These are phyloP conservation scores for Rhizophlyctis rosea DNA, from an alignment of 192 early-diverging fungal species.

Conservation along the genomic window DNA sequence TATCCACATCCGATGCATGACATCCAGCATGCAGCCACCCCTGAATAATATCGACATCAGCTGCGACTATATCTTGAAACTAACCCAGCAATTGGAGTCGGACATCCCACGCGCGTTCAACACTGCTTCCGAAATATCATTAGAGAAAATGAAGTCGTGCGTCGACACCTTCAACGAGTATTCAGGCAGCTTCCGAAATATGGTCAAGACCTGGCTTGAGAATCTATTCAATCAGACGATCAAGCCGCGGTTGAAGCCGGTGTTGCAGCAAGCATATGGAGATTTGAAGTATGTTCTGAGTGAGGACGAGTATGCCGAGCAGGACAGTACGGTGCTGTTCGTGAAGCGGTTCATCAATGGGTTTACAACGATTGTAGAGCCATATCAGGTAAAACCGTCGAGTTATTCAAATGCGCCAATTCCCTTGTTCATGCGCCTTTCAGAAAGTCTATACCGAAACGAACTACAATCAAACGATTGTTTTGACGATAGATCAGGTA, in stretches of 20 bases:
- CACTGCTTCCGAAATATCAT: slow-evolving; percentile 41
- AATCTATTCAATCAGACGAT: slow-evolving; percentile 77
- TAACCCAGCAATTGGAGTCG: slow-evolving; percentile 62
- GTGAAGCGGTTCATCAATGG: slow-evolving; percentile 75
- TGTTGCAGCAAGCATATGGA: slow-evolving; percentile 77
- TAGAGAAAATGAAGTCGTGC: slow-evolving; percentile 54
- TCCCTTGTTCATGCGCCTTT: slow-evolving; percentile 5
- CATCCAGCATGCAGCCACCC: slow-evolving; percentile 61
- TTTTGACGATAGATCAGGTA: slow-evolving; percentile 64
- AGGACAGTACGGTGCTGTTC: slow-evolving; percentile 68
- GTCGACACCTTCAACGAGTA: slow-evolving; percentile 57
- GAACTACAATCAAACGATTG: slow-evolving; percentile 69
- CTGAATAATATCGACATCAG: slow-evolving; percentile 90
- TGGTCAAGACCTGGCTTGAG: slow-evolving; percentile 72
- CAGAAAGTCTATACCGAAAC: slow-evolving; percentile 59
- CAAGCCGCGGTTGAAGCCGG: slow-evolving; percentile 72
- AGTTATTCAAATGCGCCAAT: not conserved
- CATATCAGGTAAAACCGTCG: slow-evolving; percentile 51
- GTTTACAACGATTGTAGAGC: slow-evolving; percentile 55
- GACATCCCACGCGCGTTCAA: slow-evolving; percentile 52
- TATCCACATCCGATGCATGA: too few relatives aligned
- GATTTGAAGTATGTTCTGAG: slow-evolving; percentile 87
- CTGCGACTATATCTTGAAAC: slow-evolving; percentile 71
- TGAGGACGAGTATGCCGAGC: slow-evolving; percentile 88
- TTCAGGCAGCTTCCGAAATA: slow-evolving; percentile 61